These are phyloP conservation scores for Petasospora fabianii DNA, from an alignment of 1,139 yeast species.

Conservation along the genomic window DNA sequence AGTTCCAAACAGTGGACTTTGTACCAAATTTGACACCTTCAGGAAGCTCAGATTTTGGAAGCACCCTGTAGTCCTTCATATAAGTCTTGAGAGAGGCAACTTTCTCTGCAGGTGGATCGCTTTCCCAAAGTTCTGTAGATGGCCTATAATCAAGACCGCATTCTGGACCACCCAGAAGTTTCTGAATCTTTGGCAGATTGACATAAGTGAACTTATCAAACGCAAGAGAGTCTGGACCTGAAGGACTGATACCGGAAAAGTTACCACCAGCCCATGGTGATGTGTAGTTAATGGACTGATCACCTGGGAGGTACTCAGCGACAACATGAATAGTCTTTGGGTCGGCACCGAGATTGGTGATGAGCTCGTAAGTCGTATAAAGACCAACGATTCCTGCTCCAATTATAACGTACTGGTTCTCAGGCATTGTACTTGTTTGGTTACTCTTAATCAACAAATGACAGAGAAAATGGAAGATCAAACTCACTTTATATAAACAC, in stretches of 20 bases:
- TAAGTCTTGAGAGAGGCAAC: conserved; percentile 43
- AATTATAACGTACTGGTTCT: conserved; percentile 21
- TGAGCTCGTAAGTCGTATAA: conserved; percentile 54
- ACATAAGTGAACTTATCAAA: conserved; percentile 56
- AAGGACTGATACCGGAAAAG: conserved; percentile 60
- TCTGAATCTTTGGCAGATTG: conserved; percentile 41
- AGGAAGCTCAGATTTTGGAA: conserved; percentile 38
- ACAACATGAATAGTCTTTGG: conserved; percentile 51
- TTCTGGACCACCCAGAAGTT: conserved; percentile 45
- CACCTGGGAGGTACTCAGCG: conserved; percentile 71
- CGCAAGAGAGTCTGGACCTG: conserved; percentile 46
- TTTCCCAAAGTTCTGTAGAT: conserved; percentile 55
- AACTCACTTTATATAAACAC: too few species aligned
- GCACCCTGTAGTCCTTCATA: conserved; percentile 39
- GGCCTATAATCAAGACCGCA: conserved; percentile 55
- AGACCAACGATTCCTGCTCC: conserved; percentile 72
- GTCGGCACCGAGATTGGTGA: conserved; percentile 37
- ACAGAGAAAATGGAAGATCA: too few species aligned
- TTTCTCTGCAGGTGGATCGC: conserved; percentile 40
- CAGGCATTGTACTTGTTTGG: not conserved
- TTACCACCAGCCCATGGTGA: conserved; percentile 81
- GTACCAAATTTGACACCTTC: conserved; percentile 51
- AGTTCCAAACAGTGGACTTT: conserved; percentile 56
- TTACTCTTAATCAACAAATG: too few species aligned
- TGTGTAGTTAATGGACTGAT: conserved; percentile 63